Base-by-base conservation (phyloP, 2,329 filamentous ascomycete species). In the Apiospora pterosperma region DNA sequence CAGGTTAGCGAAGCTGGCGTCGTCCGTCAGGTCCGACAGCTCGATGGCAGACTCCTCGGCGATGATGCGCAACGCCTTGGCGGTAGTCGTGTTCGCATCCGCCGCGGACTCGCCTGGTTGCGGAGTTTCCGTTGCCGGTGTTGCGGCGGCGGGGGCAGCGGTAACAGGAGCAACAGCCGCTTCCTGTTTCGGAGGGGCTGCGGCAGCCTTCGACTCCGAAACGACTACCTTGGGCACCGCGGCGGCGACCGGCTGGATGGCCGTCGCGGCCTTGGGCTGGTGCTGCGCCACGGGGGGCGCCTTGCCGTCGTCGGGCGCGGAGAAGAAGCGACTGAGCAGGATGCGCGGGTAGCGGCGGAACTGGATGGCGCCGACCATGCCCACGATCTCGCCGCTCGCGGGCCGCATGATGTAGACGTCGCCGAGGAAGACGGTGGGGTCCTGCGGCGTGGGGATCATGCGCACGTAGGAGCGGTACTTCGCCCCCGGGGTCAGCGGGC, bases 21-120 rank as follows among this genome's bases (percentile, higher is more conserved):
- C 76, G 59, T 78, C 75, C 0, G 68, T 62, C 44, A 80, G 71
- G n/a, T 87, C 84, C 21, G 81, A 78, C 48, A 82, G 75, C 36
- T 84, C 82, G 58, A 88, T 82, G 65, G 82, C 85, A 77, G 87
- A 85, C 71, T 88, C 85, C 64, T 81, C 80, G 4, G 85, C 83
- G 62, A 89, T 81, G 64, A 77, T 69, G 5, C 61, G 36, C 25
- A 78, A 59, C 14, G 75, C 74, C 62, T 72, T 71, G 58, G 60
- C 63, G 10, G 70, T 64, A 1, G 69, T 68, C 59, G 55, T 67
- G 61, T 67, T 48, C n/a, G n/a, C n/a, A n/a, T n/a, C n/a, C n/a
- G n/a, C n/a, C n/a, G n/a, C n/a, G n/a, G n/a, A n/a, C n/a, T n/a
- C n/a, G n/a, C n/a, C n/a, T n/a, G n/a, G n/a, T n/a, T n/a, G n/a